phyloP scores from a whole-genome alignment of 768 basidiomycete species.

The Postia placenta region DNA sequence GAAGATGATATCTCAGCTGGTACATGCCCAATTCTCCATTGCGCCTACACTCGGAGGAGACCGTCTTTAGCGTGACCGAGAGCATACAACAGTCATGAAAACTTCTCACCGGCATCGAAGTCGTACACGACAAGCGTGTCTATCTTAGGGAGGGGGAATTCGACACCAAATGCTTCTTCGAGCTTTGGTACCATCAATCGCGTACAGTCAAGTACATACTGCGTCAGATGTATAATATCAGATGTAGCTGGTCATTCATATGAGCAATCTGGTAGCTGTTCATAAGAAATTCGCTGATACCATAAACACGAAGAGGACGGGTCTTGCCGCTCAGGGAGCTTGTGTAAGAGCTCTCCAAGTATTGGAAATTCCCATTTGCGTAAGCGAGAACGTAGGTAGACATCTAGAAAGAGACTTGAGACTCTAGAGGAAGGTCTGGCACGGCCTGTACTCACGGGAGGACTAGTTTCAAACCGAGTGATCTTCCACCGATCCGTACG shows the following conservation, averaged over 20 bases:
- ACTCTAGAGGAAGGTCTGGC: neutral
- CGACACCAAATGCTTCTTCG: slow-evolving; percentile 88
- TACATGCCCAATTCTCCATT: slow-evolving; percentile 86
- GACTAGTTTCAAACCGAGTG: slow-evolving; percentile 76
- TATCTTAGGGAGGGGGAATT: slow-evolving; percentile 90
- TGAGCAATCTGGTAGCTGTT: neutral
- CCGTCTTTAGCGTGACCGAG: neutral
- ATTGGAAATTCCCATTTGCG: slow-evolving; percentile 78
- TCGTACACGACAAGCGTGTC: slow-evolving; percentile 87
- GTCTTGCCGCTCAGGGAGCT: slow-evolving; percentile 78
- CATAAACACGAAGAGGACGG: slow-evolving; percentile 81
- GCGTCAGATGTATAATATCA: slow-evolving; percentile 78
- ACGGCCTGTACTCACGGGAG: slow-evolving; percentile 40
- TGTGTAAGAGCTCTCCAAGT: slow-evolving; percentile 69
- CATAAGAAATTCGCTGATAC: slow-evolving; percentile 26
- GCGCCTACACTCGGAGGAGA: slow-evolving; percentile 39
- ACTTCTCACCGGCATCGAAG: slow-evolving; percentile 63
- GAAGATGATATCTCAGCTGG: neutral
- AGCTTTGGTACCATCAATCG: slow-evolving; percentile 80
- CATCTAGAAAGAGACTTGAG: slow-evolving; percentile 36
- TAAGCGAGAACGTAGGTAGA: slow-evolving; percentile 87
- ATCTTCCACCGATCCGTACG: slow-evolving; percentile 62
- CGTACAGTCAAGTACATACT: slow-evolving; percentile 88
- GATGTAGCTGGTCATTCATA: slow-evolving; percentile 51
- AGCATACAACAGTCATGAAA: neutral